Conservation (phyloP, 2,329 filamentous ascomycete species). For the Aspergillus bombycis region DNA sequence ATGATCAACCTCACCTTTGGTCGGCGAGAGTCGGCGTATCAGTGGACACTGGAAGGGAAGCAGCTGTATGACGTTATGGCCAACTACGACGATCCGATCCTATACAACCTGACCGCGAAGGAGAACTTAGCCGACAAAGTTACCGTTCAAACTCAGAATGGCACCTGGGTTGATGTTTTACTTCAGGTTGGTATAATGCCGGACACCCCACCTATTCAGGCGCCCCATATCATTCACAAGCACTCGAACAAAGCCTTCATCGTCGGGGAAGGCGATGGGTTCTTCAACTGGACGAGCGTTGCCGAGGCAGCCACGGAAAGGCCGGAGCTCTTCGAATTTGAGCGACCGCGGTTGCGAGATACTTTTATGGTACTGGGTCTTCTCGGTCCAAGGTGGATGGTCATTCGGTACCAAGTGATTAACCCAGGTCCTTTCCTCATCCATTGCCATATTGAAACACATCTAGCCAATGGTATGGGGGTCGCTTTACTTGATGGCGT, state of each 20-base stretch:
- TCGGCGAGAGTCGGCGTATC: constrained; percentile 32
- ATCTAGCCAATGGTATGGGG: constrained; percentile 53
- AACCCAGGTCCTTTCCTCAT: constrained; percentile 54
- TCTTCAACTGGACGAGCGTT: constrained; percentile 46
- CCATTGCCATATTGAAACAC: constrained; percentile 55
- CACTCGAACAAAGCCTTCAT: constrained; percentile 51
- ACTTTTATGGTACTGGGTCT: constrained; percentile 40
- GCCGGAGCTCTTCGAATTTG: constrained; percentile 51
- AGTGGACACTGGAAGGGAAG: constrained; percentile 35
- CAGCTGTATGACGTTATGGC: constrained; percentile 28
- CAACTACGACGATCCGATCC: constrained; percentile 36
- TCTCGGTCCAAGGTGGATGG: constrained; percentile 44
- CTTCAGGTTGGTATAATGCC: constrained; percentile 32
- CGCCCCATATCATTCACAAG: constrained; percentile 53
- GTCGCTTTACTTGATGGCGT: constrained; percentile 53
- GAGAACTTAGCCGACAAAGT: constrained; percentile 32
- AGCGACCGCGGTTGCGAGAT: constrained; percentile 47
- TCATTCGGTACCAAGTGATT: constrained; percentile 49
- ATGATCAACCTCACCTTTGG: constrained; percentile 45
- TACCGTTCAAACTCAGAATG: constrained; percentile 38
- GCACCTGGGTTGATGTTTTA: constrained; percentile 45
- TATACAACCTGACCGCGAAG: constrained; percentile 17
- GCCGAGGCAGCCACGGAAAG: constrained; percentile 43
- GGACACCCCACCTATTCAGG: constrained; percentile 29
- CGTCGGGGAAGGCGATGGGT: constrained; percentile 43